These are phyloP conservation scores for Scutellaria galericulata DNA, from an alignment of 257 asterid species.

Conservation along the genomic window DNA sequence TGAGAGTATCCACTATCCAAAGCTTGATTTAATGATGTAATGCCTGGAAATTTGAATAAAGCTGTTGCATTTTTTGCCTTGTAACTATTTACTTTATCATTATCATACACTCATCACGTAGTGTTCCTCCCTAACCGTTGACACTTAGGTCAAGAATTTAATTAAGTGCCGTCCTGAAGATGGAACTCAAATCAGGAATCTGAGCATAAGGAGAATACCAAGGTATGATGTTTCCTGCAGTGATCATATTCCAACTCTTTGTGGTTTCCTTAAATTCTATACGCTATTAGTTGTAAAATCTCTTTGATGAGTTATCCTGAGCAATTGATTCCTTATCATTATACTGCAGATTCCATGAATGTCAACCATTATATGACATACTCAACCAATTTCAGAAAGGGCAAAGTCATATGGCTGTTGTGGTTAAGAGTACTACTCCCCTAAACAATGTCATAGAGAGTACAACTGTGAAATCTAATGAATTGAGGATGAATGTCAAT, in stretches of 20 bases:
- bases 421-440: slow-evolving; percentile 48
- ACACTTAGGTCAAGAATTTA: slow-evolving; percentile 68
- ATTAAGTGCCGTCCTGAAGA: slow-evolving; percentile 59
- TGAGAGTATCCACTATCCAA: not conserved
- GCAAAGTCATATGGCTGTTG: slow-evolving; percentile 85
- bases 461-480: slow-evolving; percentile 27
- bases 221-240: slow-evolving; percentile 47
- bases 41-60: not conserved
- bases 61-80: not conserved
- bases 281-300: not conserved
- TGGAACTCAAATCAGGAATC: slow-evolving; percentile 54
- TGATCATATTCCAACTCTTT: not conserved
- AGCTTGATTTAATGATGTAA: slow-evolving; percentile 1
- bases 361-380: slow-evolving; percentile 61
- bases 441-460: slow-evolving; percentile 37
- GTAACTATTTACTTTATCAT: not conserved
- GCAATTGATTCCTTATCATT: not conserved
- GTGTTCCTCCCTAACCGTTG: not conserved
- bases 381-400: slow-evolving; percentile 82
- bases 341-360: slow-evolving; percentile 49
- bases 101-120: slow-evolving; percentile 19
- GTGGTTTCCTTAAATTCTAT: not conserved
- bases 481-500: slow-evolving; percentile 4
- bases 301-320: not conserved
- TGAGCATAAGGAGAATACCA: slow-evolving; percentile 68